Evolutionary conservation across 106 monocot species (phyloP), one percentile per base, ranked within the genome.

Genomic region (Phalaenopsis equestris): DNA sequence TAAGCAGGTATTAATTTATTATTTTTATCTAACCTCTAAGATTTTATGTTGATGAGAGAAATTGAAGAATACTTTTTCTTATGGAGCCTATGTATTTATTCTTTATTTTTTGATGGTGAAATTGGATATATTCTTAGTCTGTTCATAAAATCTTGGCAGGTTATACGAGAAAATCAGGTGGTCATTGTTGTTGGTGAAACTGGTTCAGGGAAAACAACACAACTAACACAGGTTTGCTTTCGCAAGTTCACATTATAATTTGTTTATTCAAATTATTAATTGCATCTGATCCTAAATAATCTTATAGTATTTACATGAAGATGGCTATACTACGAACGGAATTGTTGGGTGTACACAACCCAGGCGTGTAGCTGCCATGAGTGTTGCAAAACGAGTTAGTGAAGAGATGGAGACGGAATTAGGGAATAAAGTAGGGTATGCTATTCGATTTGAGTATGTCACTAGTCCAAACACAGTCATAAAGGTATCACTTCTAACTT

Each of bases 131-230:
- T 38, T 3, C 38, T 12, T 48, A 52, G 10, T 52, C 14, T 36
- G 36, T 74, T 74, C 43, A 74, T 76, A 76, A 12, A 24, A 48
- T 76, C 70, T 85, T 45, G 58, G 70, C 57, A 96, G 96, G 92
- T 96, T 8, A 86, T 96, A 56, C 90, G 93, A 49, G 96, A 96
- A 88, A 96, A 96, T 84, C 96, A 96, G 83, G 91, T 96, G 15
- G 81, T 94, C 65, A 84, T 96, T 41, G 96, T 96, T 15, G 96
- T 96, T 83, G 96, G 96, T 81, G 96, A 96, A 89, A 96, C 95
- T 83, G 95, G 95, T 80, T 95, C 95, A 76, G 95, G 95, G 80
- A 95, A 95, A 80, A 95, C 95, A 43, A 95, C 95, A 47, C 95
- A 95, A 76, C 83, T 95, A 15, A 93, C 95, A 55, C 94, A 94